Evolutionary conservation across 2,329 filamentous ascomycete species (phyloP).

Genomic region (Neopestalotiopsis sp.): DNA sequence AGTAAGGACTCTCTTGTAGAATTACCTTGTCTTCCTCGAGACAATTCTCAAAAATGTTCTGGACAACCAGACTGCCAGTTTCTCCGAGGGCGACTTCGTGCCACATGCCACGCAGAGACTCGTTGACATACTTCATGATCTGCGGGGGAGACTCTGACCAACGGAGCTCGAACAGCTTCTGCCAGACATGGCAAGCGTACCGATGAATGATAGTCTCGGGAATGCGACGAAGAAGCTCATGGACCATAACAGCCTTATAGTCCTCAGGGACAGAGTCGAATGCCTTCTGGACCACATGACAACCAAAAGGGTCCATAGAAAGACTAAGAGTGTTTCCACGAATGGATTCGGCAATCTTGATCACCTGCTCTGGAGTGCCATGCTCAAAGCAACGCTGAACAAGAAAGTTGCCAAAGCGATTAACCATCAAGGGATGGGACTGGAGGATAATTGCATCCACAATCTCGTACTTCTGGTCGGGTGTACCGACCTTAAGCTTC

Average conservation of each 20-base stretch:
- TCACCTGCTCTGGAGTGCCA: conserved; percentile 90
- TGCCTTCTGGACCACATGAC: conserved; percentile 97
- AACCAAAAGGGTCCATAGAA: conserved; percentile 98
- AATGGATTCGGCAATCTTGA: conserved; percentile 93
- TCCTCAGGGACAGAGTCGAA: conserved; percentile 98
- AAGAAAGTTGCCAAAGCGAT: conserved; percentile 97
- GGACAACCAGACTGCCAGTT: conserved; percentile 95
- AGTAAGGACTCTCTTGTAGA: conserved; percentile 12
- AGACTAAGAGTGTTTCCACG: conserved; percentile 91
- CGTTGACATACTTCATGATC: conserved; percentile 98
- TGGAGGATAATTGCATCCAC: conserved; percentile 95
- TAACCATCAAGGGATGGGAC: conserved; percentile 95
- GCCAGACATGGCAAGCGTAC: conserved; percentile 99
- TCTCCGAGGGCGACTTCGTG: conserved; percentile 96
- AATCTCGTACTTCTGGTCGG: conserved; percentile 96
- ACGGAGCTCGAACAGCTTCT: conserved; percentile 97
- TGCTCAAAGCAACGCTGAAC: conserved; percentile 99
- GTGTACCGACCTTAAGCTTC: conserved; percentile 95
- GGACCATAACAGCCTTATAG: conserved; percentile 99
- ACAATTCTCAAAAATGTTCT: conserved; percentile 99
- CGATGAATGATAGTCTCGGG: conserved; percentile 98
- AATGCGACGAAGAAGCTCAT: conserved; percentile 91
- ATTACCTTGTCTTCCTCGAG: conserved; percentile 95
- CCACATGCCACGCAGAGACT: conserved; percentile 95
- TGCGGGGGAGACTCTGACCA: conserved; percentile 95